These are phyloP conservation scores for Colletotrichum melonis DNA, from an alignment of 2,329 filamentous ascomycete species.

Conservation along the genomic window DNA sequence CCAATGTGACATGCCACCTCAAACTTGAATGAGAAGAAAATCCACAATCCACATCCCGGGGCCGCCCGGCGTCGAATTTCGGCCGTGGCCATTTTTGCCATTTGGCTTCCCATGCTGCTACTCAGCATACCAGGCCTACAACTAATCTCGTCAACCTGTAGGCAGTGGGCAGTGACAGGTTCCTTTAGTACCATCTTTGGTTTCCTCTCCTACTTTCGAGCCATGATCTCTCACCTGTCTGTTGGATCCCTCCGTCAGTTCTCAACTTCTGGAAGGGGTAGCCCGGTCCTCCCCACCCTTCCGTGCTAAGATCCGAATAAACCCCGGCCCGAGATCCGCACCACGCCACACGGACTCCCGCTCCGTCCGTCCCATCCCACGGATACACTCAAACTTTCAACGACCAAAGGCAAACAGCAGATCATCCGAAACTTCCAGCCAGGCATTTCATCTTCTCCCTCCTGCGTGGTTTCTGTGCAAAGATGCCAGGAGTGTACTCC, in stretches of 20 bases:
- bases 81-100: background rate
- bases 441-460: background rate
- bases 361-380: conserved; percentile 2
- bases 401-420: background rate
- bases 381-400: background rate
- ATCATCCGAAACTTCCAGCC: background rate
- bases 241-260: background rate
- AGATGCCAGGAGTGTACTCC: background rate
- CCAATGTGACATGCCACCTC: conserved; percentile 1
- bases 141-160: too few relatives aligned
- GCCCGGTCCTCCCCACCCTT: background rate
- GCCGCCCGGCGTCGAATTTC: background rate
- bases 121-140: background rate
- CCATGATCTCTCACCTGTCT: background rate
- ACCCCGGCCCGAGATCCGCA: conserved; percentile 4
- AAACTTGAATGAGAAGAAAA: background rate
- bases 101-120: background rate
- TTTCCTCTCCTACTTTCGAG: background rate
- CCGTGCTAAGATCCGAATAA: conserved; percentile 1
- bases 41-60: conserved; percentile 18
- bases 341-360: conserved; percentile 26
- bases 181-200: background rate
- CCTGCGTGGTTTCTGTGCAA: background rate
- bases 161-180: background rate
- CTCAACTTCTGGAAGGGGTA: background rate